These are phyloP conservation scores for Aureobasidium sp. DNA, from an alignment of 2,329 filamentous ascomycete genomes.

Conservation along the genomic window DNA sequence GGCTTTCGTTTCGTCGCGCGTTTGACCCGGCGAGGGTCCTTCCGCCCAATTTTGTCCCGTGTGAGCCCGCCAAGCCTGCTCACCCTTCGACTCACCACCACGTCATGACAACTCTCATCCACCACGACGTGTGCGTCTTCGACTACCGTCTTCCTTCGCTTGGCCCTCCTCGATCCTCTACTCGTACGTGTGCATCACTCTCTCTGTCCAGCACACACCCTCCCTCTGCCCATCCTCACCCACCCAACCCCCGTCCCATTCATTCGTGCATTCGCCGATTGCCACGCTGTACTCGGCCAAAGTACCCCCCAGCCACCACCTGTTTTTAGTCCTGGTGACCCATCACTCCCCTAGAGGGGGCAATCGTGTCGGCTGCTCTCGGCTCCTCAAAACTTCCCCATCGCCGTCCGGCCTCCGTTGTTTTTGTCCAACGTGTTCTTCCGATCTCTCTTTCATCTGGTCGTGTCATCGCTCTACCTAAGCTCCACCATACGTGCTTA, in stretches of 20 bases:
- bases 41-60: not conserved
- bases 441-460: not conserved
- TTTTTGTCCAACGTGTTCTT: not conserved
- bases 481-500: not conserved
- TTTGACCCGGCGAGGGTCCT: not conserved
- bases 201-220: not conserved
- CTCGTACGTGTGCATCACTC: not conserved
- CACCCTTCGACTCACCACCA: not conserved
- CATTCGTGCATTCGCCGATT: not conserved
- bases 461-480: not conserved
- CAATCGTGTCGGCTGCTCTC: constrained; percentile 2
- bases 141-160: not conserved
- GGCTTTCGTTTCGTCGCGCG: not conserved
- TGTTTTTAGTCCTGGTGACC: constrained; percentile 5
- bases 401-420: not conserved
- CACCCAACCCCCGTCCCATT: not conserved
- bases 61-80: not conserved
- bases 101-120: not conserved
- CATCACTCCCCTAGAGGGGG: not conserved
- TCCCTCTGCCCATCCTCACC: not conserved
- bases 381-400: constrained; percentile 2
- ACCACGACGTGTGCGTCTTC: not conserved
- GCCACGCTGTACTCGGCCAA: not conserved
- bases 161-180: not conserved
- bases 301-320: constrained; percentile 2